These are phyloP conservation scores for Sporothrix variecibatus DNA, from an alignment of 2,329 filamentous ascomycete species.

Conservation along the genomic window DNA sequence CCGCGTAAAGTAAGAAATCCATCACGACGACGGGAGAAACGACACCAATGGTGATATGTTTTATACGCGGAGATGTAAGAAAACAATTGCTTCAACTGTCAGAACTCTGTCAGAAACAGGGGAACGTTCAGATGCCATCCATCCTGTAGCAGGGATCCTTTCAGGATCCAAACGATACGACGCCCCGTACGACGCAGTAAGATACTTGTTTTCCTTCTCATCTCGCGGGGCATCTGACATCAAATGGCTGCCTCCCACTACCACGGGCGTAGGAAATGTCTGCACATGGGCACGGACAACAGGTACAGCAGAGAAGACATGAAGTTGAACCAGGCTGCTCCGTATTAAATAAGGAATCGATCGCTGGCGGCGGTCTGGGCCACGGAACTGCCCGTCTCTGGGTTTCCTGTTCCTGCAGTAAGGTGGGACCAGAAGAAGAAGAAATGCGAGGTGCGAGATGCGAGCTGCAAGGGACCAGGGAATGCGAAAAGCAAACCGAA, in stretches of 20 bases:
- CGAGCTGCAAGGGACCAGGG: no score
- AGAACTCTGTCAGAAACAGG: no score
- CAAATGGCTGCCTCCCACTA: not conserved
- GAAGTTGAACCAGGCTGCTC: no score
- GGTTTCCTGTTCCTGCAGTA: not conserved
- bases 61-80: not conserved
- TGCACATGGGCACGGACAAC: not conserved
- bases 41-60: not conserved
- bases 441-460: no score
- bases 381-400: conserved; percentile 8
- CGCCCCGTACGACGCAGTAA: not conserved
- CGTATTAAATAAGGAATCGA: no score
- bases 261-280: not conserved
- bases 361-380: no score
- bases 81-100: no score
- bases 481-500: no score
- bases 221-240: not conserved
- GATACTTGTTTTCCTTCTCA: not conserved
- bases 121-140: not conserved
- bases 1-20: not conserved
- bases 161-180: not conserved
- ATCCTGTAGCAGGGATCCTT: not conserved
- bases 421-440: no score
- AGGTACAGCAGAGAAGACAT: not conserved
- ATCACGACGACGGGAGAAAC: not conserved